Evolutionary conservation across 768 basidiomycete genomes (phyloP).

Genomic region (Boletus vinaceobasis): DNA sequence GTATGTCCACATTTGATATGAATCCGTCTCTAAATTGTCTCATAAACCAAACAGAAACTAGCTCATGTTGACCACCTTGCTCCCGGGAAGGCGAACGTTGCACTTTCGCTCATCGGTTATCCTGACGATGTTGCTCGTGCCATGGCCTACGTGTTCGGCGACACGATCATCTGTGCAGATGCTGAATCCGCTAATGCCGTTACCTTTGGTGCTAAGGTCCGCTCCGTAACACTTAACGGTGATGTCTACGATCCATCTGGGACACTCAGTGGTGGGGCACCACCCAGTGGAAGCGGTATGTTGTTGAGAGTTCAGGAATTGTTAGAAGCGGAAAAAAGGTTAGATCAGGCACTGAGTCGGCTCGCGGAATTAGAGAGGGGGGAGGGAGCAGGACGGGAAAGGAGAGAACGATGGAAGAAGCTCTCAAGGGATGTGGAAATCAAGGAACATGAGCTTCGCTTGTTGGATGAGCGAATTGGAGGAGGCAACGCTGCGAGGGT

Average conservation of each 20-base stretch:
- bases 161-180: conserved; percentile 89
- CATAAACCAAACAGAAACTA: conserved; percentile 58
- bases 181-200: conserved; percentile 82
- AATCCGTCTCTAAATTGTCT: not conserved
- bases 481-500: conserved; percentile 91
- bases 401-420: conserved; percentile 59
- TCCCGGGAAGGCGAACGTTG: conserved; percentile 77
- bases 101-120: conserved; percentile 87
- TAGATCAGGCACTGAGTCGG: conserved; percentile 46
- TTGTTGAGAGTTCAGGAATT: conserved; percentile 84
- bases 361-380: conserved; percentile 54
- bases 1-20: conserved; percentile 24
- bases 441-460: conserved; percentile 79
- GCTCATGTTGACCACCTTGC: conserved; percentile 67
- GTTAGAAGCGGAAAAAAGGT: conserved; percentile 57
- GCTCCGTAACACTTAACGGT: conserved; percentile 90
- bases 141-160: conserved; percentile 91
- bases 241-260: conserved; percentile 97
- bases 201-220: conserved; percentile 71
- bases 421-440: conserved; percentile 74
- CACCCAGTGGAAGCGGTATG: conserved; percentile 70
- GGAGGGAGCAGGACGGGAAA: conserved; percentile 48
- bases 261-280: conserved; percentile 87
- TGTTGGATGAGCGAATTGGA: conserved; percentile 80
- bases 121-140: conserved; percentile 78